These are phyloP conservation scores for Pulveroboletus sp. DNA, from an alignment of 768 basidiomycete genomes.

Conservation along the genomic window DNA sequence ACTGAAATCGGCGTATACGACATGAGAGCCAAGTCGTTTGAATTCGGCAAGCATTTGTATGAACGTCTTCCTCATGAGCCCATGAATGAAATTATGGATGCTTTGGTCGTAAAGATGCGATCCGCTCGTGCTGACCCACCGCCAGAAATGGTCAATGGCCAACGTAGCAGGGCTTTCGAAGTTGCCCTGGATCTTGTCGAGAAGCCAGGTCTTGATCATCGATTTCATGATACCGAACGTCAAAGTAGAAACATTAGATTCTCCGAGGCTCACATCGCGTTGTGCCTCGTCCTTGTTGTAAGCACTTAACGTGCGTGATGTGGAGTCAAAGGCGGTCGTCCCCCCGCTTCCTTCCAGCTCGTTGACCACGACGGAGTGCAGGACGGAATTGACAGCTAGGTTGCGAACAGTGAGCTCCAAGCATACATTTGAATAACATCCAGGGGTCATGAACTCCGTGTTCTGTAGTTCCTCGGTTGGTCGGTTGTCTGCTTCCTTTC, in stretches of 20 bases:
- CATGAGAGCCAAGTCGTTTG: conserved; percentile 87
- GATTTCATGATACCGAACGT: conserved; percentile 80
- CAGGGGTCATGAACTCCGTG: conserved; percentile 80
- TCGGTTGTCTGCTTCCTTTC: conserved; percentile 81
- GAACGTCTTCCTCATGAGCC: conserved; percentile 97
- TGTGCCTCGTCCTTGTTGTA: conserved; percentile 62
- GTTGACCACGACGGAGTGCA: conserved; percentile 93
- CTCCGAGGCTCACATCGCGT: conserved; percentile 79
- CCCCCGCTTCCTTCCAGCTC: conserved; percentile 96
- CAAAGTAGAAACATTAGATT: conserved; percentile 82
- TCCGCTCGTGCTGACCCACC: conserved; percentile 86
- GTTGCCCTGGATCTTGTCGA: conserved; percentile 74
- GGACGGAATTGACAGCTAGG: conserved; percentile 87
- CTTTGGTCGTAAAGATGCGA: conserved; percentile 90
- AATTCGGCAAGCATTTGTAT: conserved; percentile 96
- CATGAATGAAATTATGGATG: conserved; percentile 88
- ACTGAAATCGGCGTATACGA: conserved; percentile 92
- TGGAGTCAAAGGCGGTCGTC: conserved; percentile 89
- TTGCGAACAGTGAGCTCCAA: conserved; percentile 87
- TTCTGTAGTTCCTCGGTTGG: conserved; percentile 73
- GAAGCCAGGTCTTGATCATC: conserved; percentile 88
- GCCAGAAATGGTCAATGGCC: conserved; percentile 92
- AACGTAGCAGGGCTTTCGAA: conserved; percentile 62
- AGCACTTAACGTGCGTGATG: conserved; percentile 86
- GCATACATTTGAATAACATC: conserved; percentile 90